Conservation (phyloP, 2,329 filamentous ascomycete genomes). For the Botrytis porri region DNA sequence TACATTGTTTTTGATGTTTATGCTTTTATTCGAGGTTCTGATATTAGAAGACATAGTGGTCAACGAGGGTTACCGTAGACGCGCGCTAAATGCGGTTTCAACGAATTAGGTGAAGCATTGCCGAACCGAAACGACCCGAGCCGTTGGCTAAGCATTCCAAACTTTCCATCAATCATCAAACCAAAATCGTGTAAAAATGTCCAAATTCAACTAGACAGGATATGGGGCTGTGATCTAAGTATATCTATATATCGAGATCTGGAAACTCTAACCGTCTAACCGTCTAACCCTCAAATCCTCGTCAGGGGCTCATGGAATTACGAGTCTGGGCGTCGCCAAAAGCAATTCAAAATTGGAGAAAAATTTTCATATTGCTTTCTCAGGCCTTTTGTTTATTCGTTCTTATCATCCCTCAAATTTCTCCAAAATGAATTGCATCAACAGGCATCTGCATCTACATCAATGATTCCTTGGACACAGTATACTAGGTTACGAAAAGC, state of each 20-base stretch:
- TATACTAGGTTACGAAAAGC: not conserved
- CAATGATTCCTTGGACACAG: not conserved
- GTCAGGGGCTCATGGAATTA: conserved; percentile 9
- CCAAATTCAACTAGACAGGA: not conserved
- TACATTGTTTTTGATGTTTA: conserved; percentile 4
- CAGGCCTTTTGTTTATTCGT: not conserved
- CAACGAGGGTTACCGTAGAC: not conserved
- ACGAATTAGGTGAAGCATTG: not conserved
- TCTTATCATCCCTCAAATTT: not conserved
- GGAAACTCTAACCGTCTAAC: not conserved
- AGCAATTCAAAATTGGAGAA: conserved; percentile 3
- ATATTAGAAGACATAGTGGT: conserved; percentile 11
- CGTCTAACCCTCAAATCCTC: not conserved
- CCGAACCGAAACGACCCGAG: conserved; percentile 13
- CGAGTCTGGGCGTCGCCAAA: not conserved
- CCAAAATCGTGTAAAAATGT: not conserved
- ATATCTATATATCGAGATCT: not conserved
- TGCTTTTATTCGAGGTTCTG: not conserved
- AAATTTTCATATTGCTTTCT: not conserved
- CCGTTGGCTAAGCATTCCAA: not conserved
- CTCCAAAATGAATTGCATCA: not conserved
- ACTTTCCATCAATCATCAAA: not conserved
- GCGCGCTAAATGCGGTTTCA: not conserved
- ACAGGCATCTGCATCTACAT: not conserved
- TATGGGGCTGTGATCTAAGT: not conserved